Evolutionary conservation across 192 early-diverging fungal species (phyloP).

Genomic region (Coemansia interrupta): DNA sequence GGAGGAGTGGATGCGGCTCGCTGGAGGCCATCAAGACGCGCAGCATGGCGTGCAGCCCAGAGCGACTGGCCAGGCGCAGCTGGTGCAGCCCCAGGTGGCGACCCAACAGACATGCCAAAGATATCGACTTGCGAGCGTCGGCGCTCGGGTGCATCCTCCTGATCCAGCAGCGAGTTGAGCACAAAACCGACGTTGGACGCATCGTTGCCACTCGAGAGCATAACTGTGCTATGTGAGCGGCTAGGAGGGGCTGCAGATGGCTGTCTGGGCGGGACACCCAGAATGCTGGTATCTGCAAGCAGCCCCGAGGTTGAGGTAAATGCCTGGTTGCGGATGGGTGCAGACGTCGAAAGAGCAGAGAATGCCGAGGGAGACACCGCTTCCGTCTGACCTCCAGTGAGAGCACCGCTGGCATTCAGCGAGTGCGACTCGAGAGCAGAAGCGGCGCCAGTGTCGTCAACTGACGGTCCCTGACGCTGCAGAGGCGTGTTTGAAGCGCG

Average conservation of each 20-base stretch:
- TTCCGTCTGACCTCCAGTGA: slow-evolving; percentile 7
- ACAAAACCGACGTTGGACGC: slow-evolving; percentile 36
- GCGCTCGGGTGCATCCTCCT: slow-evolving; percentile 31
- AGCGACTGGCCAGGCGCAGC: slow-evolving; percentile 34
- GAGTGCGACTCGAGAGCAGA: slow-evolving; percentile 7
- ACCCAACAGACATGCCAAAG: slow-evolving; percentile 34
- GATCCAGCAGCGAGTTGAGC: slow-evolving; percentile 51
- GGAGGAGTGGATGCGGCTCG: slow-evolving; percentile 51
- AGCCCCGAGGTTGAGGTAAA: slow-evolving; percentile 16
- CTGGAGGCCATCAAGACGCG: slow-evolving; percentile 45
- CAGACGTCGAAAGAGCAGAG: slow-evolving; percentile 34
- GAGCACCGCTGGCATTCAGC: slow-evolving; percentile 4
- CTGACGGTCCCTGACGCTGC: slow-evolving; percentile 12
- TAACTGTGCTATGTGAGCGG: slow-evolving; percentile 36
- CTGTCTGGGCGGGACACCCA: slow-evolving; percentile 31
- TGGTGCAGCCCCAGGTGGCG: slow-evolving; percentile 15
- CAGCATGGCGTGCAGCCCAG: slow-evolving; percentile 46
- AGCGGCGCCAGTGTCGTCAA: slow-evolving; percentile 4
- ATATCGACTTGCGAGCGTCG: slow-evolving; percentile 38
- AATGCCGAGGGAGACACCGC: slow-evolving; percentile 32
- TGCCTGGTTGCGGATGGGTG: slow-evolving; percentile 16
- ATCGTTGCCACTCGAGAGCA: slow-evolving; percentile 9
- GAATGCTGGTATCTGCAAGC: slow-evolving; percentile 30
- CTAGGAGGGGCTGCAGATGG: slow-evolving; percentile 26
- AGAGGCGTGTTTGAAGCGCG: slow-evolving; percentile 14